Conservation (phyloP, 2,329 filamentous ascomycete genomes). For the Davidsoniella virescens region DNA sequence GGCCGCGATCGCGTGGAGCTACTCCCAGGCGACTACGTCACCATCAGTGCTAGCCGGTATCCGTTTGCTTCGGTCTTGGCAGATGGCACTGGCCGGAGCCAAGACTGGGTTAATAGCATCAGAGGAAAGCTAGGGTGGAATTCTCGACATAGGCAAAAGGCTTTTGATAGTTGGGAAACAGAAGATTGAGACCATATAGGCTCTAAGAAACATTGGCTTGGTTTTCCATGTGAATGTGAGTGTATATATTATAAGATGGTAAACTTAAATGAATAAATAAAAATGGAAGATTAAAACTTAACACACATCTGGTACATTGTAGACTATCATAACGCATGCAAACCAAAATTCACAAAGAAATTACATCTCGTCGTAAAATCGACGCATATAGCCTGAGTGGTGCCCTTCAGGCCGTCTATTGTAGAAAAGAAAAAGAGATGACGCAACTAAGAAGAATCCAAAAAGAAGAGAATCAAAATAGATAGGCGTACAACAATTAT, state of each 20-base stretch:
- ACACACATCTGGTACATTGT: no score
- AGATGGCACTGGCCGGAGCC: constrained; percentile 43
- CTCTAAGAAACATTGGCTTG: no score
- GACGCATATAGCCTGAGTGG: no score
- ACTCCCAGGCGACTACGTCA: constrained; percentile 65
- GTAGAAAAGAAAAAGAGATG: not conserved
- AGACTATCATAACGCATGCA: no score
- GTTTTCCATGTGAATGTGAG: no score
- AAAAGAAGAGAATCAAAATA: not conserved
- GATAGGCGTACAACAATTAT: not conserved
- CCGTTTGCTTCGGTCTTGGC: constrained; percentile 66
- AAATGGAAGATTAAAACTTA: no score
- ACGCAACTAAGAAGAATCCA: not conserved
- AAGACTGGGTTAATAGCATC: constrained; percentile 74
- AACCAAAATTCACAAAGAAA: no score
- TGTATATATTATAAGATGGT: no score
- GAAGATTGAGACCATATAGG: no score
- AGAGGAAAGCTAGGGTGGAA: constrained; percentile 69
- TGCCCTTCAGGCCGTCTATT: not conserved
- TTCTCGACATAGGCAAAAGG: constrained; percentile 60
- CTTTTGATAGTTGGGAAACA: constrained; percentile 20
- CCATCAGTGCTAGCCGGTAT: constrained; percentile 63
- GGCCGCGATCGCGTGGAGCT: constrained; percentile 77
- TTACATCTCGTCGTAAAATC: no score
- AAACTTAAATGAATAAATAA: no score